These are phyloP conservation scores for Ophidiomyces ophidiicola DNA, from an alignment of 2,329 filamentous ascomycete genomes.

Conservation along the genomic window DNA sequence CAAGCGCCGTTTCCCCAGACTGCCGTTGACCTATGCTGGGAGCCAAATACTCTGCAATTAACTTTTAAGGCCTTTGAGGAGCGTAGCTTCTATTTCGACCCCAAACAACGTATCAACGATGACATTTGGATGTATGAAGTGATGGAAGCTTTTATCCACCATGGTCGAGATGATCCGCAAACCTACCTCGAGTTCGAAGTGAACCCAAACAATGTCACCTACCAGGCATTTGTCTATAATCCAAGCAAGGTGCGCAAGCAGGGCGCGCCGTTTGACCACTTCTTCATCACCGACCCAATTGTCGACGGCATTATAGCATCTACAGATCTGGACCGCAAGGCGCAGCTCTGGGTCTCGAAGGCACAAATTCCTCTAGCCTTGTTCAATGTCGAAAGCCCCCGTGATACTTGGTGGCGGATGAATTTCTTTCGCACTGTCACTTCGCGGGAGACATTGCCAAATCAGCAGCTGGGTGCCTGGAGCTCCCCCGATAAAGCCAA, in stretches of 20 bases:
- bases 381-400: constrained; percentile 39
- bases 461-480: constrained; percentile 28
- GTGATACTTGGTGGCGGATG: constrained; percentile 40
- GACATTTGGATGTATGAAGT: constrained; percentile 41
- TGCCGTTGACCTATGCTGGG: constrained; percentile 39
- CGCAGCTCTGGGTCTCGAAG: constrained; percentile 33
- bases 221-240: constrained; percentile 42
- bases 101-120: constrained; percentile 31
- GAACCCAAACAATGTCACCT: constrained; percentile 41
- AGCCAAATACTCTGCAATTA: constrained; percentile 30
- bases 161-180: constrained; percentile 36
- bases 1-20: constrained; percentile 34
- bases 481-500: constrained; percentile 36
- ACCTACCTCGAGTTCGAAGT: constrained; percentile 43
- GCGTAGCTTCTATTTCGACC: constrained; percentile 38
- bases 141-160: constrained; percentile 41
- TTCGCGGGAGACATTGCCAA: constrained; percentile 33
- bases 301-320: constrained; percentile 33
- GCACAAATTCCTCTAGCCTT: constrained; percentile 37
- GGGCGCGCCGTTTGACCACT: constrained; percentile 36
- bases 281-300: constrained; percentile 32
- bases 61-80: constrained; percentile 38
- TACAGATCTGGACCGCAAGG: constrained; percentile 30
- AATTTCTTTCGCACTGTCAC: constrained; percentile 42
- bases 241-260: constrained; percentile 35